Base-by-base conservation (phyloP, 2,329 filamentous ascomycete species). In the Didymella pomorum region DNA sequence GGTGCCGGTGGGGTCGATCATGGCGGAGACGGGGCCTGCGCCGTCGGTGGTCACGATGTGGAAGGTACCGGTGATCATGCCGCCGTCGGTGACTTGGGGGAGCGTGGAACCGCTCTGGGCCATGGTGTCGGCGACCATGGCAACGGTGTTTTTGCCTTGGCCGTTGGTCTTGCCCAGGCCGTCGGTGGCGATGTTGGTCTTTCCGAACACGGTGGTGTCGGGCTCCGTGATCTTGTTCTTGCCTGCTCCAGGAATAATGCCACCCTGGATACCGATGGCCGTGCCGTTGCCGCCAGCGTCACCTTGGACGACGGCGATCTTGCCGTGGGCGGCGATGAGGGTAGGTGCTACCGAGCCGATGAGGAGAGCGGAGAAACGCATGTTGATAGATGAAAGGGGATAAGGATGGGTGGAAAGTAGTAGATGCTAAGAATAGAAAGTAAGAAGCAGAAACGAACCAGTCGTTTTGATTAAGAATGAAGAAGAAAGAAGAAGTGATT, bases 21-120 rank as follows among this genome's bases (percentile, higher is more conserved):
- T 84, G 74, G 85, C 87, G 4, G 77, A 81, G 70, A 86, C 87
- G 1, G 86, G 86, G 5, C 86, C 87, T 52, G 83, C 86, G 49
- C 87, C 87, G 63, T 89, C 87, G 16, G 79, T 80, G 70, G 88
- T 89, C 65, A 89, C 85, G 70, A 88, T 85, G 76, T 87, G 86
- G 20, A 88, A 78, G 0, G 84, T 87, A 77, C 88, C 87, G 56
- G 75, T 76, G 16, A 89, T 68, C 53, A 79, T 68, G 52, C 86
- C 86, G 44, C 85, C 85, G 0, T 77, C 65, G 9, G 76, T 80
- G 62, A 89, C 31, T 18, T 35, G 31, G 2, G 86, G 85, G 3
- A 89, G 81, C 3, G 60, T 66, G 58, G 75, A 75, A 46, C 85
- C 85, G 1, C 80, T 86, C 73, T 81, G 79, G 49, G 79, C 79